phyloP scores from a whole-genome alignment of 495 filamentous ascomycete species.

The Tuber umbilicatum region DNA sequence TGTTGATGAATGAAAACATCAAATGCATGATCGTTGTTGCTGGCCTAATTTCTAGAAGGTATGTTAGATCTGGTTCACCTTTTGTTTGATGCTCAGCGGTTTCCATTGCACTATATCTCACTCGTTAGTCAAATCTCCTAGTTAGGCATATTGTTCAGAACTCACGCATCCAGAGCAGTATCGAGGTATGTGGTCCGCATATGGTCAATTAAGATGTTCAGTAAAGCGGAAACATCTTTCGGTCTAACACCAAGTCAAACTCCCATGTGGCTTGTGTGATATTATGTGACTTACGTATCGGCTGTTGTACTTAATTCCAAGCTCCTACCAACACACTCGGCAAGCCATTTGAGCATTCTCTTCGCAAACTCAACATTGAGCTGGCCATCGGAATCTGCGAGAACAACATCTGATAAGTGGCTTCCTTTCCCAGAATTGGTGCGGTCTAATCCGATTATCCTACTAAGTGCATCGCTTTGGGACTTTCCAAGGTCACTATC shows the following conservation, averaged over 20 bases:
- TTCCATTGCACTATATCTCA: conserved; percentile 54
- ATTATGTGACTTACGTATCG: conserved; percentile 53
- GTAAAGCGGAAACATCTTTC: conserved; percentile 82
- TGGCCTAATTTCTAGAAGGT: conserved; percentile 68
- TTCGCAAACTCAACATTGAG: conserved; percentile 80
- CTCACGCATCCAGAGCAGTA: conserved; percentile 75
- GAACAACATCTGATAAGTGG: conserved; percentile 61
- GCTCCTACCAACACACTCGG: conserved; percentile 87
- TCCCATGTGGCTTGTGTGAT: not conserved
- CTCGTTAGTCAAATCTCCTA: not conserved
- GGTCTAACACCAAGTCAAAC: conserved; percentile 44
- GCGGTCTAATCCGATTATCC: conserved; percentile 42
- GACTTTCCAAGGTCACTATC: conserved; percentile 41
- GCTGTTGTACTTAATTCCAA: conserved; percentile 77
- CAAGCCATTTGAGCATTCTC: conserved; percentile 95
- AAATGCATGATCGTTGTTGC: conserved; percentile 85
- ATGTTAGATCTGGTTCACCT: conserved; percentile 79
- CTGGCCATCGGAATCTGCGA: conserved; percentile 79
- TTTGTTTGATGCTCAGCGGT: conserved; percentile 71
- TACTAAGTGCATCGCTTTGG: conserved; percentile 37
- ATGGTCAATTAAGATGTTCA: conserved; percentile 74
- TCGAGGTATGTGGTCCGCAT: conserved; percentile 96
- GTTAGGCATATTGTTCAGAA: conserved; percentile 10
- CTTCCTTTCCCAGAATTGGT: conserved; percentile 22
- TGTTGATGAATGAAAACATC: conserved; percentile 83